Conservation (phyloP, 225 moss, liverwort and hornwort species). For the Rhytidiadelphus loreus region DNA sequence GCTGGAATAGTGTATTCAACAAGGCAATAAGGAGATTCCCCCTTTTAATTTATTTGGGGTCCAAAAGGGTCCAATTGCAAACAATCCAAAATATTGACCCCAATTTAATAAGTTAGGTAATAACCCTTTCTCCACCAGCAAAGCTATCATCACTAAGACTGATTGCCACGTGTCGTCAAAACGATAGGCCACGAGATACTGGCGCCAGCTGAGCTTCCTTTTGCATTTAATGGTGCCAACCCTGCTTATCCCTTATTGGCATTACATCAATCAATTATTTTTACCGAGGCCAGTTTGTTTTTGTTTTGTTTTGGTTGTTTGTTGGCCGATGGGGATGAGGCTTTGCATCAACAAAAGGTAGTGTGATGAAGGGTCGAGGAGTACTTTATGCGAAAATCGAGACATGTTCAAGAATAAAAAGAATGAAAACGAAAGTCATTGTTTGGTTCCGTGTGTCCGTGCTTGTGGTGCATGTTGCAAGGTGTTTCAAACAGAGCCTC, state of each 20-base stretch:
- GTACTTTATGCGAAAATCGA: fast-evolving
- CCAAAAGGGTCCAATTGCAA: not conserved
- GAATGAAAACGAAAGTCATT: not conserved
- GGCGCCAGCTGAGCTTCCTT: not conserved
- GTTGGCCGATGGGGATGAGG: not conserved
- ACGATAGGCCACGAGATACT: not conserved
- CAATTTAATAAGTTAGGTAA: not conserved
- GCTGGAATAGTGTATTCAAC: not conserved
- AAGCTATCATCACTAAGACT: too few species aligned
- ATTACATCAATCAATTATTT: not conserved
- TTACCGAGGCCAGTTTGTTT: not conserved
- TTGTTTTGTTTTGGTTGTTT: not conserved
- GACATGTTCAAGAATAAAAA: not conserved
- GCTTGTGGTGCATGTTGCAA: fast-evolving
- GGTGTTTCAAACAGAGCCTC: not conserved
- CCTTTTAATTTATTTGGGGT: not conserved
- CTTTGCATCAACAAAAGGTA: not conserved
- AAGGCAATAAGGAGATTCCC: not conserved
- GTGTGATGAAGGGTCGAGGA: not conserved
- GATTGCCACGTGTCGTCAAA: not conserved
- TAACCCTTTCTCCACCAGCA: not conserved
- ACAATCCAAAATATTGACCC: not conserved
- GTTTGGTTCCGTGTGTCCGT: fast-evolving
- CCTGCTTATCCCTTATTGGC: not conserved
- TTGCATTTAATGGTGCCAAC: not conserved